Base-by-base conservation (phyloP, 345 rosid species). In the Pelargonium nanum region DNA sequence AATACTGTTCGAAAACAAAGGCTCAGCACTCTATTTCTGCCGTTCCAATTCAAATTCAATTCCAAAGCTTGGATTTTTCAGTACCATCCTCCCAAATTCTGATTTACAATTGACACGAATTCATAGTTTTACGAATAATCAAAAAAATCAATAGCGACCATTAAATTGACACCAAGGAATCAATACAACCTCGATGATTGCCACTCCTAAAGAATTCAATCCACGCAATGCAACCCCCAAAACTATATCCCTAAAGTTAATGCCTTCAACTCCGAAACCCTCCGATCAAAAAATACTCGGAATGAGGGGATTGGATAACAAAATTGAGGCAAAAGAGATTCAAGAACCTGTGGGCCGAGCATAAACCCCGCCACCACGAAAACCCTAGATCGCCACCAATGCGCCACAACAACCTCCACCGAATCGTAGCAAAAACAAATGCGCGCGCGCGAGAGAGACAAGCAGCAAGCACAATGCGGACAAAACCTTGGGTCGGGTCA, bases 371-470 rank as follows among this genome's bases (percentile, higher is more conserved):
- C 26, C 16, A 28, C 28, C 19, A 61, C 51, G 51, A 62, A 74
- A 78, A 61, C 70, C 81, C 76, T 66, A 72, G 55, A 28, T 28
- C 32, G 32, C 32, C 32, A 28, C 32, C n/a, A n/a, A n/a, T 2
- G 6, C 48, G 2, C 17, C 12, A 40, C n/a, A n/a, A n/a, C n/a
- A n/a, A n/a, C 48, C 48, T 34, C 12, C 45, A 9, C 45, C 45
- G 45, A 34, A 34, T 1, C 45, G 45, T 5, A 34, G 45, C 6
- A 1, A 9, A 71, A 59, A 56, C 30, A 19, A 20, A 52, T 19
- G 4, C 55, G 21, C n/a, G n/a, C n/a, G n/a, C n/a, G n/a, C n/a
- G n/a, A n/a, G n/a, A n/a, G n/a, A n/a, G n/a, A n/a, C n/a, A 19
- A 19, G 17, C 22, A 52, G 22, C 22, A 52, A 19, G 21, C n/a